These are phyloP conservation scores for Spathaspora passalidarum DNA, from an alignment of 805 yeast genomes.

Conservation along the genomic window DNA sequence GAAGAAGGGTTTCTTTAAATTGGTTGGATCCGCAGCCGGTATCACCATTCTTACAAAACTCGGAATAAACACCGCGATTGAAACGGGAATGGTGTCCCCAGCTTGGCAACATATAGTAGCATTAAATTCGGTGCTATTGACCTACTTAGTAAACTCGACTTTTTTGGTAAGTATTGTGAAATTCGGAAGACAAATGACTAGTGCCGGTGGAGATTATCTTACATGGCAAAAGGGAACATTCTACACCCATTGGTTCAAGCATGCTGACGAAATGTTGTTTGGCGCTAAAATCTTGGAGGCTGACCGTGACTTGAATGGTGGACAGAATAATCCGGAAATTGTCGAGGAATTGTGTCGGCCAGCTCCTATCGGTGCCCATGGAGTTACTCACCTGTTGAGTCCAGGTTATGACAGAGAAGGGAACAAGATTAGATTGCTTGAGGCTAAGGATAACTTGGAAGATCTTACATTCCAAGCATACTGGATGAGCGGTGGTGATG, in stretches of 20 bases:
- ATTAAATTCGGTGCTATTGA: conserved; percentile 45
- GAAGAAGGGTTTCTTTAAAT: conserved; percentile 26
- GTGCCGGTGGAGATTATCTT: conserved; percentile 49
- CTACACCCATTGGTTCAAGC: conserved; percentile 59
- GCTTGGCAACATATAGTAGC: conserved; percentile 38
- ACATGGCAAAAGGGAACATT: conserved; percentile 66
- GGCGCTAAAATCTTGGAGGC: conserved; percentile 62
- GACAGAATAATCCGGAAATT: conserved; percentile 29
- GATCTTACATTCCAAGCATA: conserved; percentile 74
- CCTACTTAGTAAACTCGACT: conserved; percentile 38
- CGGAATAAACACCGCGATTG: conserved; percentile 40
- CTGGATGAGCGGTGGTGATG: conserved; percentile 85
- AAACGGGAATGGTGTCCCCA: conserved; percentile 36
- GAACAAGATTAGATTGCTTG: conserved; percentile 35
- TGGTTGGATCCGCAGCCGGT: conserved; percentile 29
- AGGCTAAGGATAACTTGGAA: conserved; percentile 52
- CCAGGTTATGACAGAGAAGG: conserved; percentile 39
- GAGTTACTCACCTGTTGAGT: conserved; percentile 18
- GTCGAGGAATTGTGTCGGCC: conserved; percentile 37
- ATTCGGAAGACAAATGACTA: conserved; percentile 36
- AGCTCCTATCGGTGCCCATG: conserved; percentile 22
- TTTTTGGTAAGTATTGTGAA: conserved; percentile 40
- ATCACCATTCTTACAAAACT: conserved; percentile 37
- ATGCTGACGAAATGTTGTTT: conserved; percentile 68
- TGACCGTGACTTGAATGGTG: conserved; percentile 53